Evolutionary conservation across 176 grass and related monocot species (phyloP), one percentile per base, ranked within the genome.

Genomic region (Oryza glaberrima): DNA sequence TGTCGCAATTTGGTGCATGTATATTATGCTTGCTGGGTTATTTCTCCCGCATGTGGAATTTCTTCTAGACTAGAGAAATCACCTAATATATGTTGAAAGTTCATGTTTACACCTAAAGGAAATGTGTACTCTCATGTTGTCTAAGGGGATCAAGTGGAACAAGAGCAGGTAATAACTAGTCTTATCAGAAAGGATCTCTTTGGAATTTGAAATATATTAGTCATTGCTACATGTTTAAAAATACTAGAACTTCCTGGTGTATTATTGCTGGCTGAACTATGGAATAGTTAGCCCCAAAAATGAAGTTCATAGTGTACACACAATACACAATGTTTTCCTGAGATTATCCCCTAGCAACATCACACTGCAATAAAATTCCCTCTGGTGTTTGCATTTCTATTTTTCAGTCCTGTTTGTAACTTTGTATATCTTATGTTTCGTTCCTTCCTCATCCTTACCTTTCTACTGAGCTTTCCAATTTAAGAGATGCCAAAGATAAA

Each of bases 391-490:
- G 10, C 12, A 64, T 44, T 54, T 67, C 0, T 47, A 8, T 74
- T 56, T 46, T 65, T 16, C 26, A 66, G 25, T 51, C 3, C 4
- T 75, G 28, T 60, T 60, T 60, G 51, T 54, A 54, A 56, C 51
- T 56, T 19, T 56, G 0, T 25, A 81, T 68, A 77, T 85, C 8
- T 86, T 77, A 9, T 85, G 66, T 34, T 44, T 6, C 2, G 5
- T 12, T 45, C 2, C 3, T 45, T 48, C 68, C 63, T 49, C 16
- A 34, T 44, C 76, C 16, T 66, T 82, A 73, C 20, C 25, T 68
- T 73, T 20, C 0, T 67, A 60, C 34, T 36, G 26, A 26, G 9
- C 56, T 30, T 64, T 73, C 67, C 41, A 34, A 54, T 54, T 28
- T 11, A 51, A 40, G 13, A 72, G 4, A 28, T 54, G 48, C 73